Conservation (phyloP, 208 protist species). For the Acanthamoeba sp. region DNA sequence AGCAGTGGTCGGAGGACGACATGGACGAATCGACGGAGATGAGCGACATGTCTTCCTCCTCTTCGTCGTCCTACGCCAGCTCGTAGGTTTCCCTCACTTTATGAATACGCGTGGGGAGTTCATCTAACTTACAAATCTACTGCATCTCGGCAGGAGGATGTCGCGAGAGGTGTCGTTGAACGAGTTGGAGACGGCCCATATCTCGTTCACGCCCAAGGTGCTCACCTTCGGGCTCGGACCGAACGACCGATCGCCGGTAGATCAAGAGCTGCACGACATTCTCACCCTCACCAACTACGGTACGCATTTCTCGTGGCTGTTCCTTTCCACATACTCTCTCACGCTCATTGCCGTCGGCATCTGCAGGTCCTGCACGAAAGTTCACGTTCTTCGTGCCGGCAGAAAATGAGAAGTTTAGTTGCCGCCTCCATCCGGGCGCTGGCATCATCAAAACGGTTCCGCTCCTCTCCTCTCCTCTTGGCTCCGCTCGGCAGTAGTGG, state of each 20-base stretch:
- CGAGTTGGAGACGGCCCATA: slow-evolving; percentile 28
- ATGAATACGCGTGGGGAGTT: too few relatives aligned
- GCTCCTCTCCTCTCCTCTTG: background rate
- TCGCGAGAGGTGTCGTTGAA: slow-evolving; percentile 9
- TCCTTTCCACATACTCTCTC: background rate
- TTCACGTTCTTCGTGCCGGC: slow-evolving; percentile 69
- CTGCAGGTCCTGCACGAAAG: slow-evolving; percentile 11
- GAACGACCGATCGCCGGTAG: slow-evolving; percentile 20
- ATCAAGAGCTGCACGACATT: slow-evolving; percentile 18
- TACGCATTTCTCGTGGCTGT: background rate
- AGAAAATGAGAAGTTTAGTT: slow-evolving; percentile 60
- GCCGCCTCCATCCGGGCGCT: slow-evolving; percentile 19
- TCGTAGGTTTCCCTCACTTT: background rate
- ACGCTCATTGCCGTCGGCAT: background rate
- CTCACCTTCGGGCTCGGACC: slow-evolving; percentile 51
- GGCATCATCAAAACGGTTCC: slow-evolving; percentile 14
- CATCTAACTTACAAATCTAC: too few relatives aligned
- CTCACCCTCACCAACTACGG: slow-evolving; percentile 59
- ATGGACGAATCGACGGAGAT: background rate
- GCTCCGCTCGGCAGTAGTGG: background rate
- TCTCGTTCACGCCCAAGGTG: slow-evolving; percentile 22
- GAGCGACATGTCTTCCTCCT: background rate
- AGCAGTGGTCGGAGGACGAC: slow-evolving; percentile 41
- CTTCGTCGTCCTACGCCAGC: background rate
- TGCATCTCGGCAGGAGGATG: background rate